phyloP scores from a whole-genome alignment of 352 stramenopile species.

The Phytophthora pistaciae region DNA sequence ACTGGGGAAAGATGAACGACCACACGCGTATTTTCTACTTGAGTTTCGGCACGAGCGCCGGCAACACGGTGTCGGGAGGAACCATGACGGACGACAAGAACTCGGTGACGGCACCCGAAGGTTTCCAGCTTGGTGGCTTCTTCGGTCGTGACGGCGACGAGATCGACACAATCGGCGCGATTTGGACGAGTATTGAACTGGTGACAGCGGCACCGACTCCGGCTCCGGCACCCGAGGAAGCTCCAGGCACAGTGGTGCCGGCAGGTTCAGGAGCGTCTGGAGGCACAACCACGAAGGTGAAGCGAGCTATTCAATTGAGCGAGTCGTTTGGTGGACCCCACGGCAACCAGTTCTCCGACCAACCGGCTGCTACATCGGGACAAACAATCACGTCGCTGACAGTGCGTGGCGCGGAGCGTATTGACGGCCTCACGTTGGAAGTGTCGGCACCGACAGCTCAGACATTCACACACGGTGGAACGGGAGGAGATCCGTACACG shows the following conservation, averaged over 20 bases:
- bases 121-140: conserved; percentile 20
- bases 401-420: conserved; percentile 33
- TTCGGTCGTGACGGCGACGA: conserved; percentile 17
- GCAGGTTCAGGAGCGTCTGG: conserved; percentile 1
- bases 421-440: conserved; percentile 45
- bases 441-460: conserved; percentile 16
- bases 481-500: conserved; percentile 34
- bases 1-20: conserved; percentile 20
- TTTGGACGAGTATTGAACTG: conserved; percentile 26
- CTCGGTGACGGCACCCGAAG: background rate
- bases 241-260: conserved; percentile 6
- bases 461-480: conserved; percentile 44
- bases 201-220: conserved; percentile 7
- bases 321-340: conserved; percentile 46
- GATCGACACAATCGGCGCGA: conserved; percentile 13
- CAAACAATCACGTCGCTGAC: conserved; percentile 40
- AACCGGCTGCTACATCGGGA: conserved; percentile 20
- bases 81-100: conserved; percentile 14
- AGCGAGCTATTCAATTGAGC: conserved; percentile 35
- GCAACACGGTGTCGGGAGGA: conserved; percentile 13
- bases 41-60: conserved; percentile 14
- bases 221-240: conserved; percentile 4
- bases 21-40: conserved; percentile 21
- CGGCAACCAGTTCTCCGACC: conserved; percentile 42
- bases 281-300: conserved; percentile 19